Evolutionary conservation across 2,329 filamentous ascomycete genomes (phyloP).

Genomic region (Apiospora hydei): DNA sequence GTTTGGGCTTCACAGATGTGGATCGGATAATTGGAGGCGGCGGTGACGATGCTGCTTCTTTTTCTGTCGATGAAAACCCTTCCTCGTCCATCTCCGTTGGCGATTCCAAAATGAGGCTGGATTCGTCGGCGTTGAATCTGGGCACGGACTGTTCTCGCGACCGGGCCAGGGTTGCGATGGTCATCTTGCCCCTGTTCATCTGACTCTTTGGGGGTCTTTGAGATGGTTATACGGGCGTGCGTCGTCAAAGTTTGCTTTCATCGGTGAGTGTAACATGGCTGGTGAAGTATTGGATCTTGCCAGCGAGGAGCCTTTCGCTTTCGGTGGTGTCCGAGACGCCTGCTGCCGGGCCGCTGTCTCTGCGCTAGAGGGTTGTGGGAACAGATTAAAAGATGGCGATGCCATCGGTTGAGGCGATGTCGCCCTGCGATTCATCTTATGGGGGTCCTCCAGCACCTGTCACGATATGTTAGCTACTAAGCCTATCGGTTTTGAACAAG

Average conservation of each 20-base stretch:
- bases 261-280: constrained; percentile 54
- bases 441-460: neutral
- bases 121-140: constrained; percentile 44
- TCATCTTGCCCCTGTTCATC: constrained; percentile 34
- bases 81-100: constrained; percentile 41
- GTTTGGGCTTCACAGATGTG: constrained; percentile 45
- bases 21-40: constrained; percentile 30
- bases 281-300: constrained; percentile 63
- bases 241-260: constrained; percentile 43
- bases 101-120: constrained; percentile 51
- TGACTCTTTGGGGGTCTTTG: constrained; percentile 31
- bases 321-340: neutral
- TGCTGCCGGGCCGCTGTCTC: constrained; percentile 28
- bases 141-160: constrained; percentile 31
- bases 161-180: constrained; percentile 35
- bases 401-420: constrained; percentile 59
- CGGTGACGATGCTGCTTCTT: neutral
- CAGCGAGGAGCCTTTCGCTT: neutral
- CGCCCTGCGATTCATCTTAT: constrained; percentile 45
- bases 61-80: neutral
- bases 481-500: neutral
- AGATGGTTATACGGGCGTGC: constrained; percentile 31
- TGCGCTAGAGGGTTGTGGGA: constrained; percentile 47
- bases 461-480: neutral
- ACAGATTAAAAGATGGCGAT: constrained; percentile 52